A percentile compares a stretch with the other conserved stretches of the same genome.
phyloP scores from a whole-genome alignment of 768 basidiomycete genomes.

The Cystoderma amianthinum region DNA sequence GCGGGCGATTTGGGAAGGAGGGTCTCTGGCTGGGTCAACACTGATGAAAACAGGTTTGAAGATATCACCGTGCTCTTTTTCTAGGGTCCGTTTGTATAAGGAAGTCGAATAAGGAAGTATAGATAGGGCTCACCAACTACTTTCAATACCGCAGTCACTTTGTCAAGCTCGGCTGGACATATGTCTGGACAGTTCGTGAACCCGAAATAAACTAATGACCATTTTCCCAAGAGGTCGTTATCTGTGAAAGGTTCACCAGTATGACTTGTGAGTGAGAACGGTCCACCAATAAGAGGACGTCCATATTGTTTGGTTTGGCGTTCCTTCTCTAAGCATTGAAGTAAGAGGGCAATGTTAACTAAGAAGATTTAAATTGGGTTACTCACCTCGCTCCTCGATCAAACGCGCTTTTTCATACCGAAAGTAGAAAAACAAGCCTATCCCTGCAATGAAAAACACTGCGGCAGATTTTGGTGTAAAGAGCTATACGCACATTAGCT shows the following conservation, averaged over 20 bases:
- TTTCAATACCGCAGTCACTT: slow-evolving; percentile 75
- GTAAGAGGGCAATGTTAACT: slow-evolving; percentile 13
- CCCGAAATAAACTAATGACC: slow-evolving; percentile 95
- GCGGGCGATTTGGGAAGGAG: slow-evolving; percentile 45
- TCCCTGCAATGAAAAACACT: slow-evolving; percentile 77
- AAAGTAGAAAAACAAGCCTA: slow-evolving; percentile 85
- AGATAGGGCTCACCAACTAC: slow-evolving; percentile 51
- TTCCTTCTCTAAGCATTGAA: slow-evolving; percentile 59
- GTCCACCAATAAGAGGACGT: slow-evolving; percentile 85
- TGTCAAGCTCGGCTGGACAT: slow-evolving; percentile 96
- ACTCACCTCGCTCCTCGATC: slow-evolving; percentile 66
- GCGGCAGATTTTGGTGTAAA: slow-evolving; percentile 85
- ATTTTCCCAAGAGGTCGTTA: slow-evolving; percentile 79
- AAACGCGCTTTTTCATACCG: slow-evolving; percentile 77
- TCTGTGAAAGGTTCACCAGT: slow-evolving; percentile 72
- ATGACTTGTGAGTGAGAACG: slow-evolving; percentile 71
- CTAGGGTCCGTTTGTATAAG: slow-evolving; percentile 24
- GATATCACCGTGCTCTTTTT: slow-evolving; percentile 59
- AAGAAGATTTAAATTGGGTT: neutral
- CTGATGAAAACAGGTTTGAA: slow-evolving; percentile 93
- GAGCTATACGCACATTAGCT: slow-evolving; percentile 42
- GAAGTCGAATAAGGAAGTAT: slow-evolving; percentile 5
- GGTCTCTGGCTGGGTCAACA: slow-evolving; percentile 93
- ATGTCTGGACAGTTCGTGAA: slow-evolving; percentile 99
- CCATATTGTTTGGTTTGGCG: slow-evolving; percentile 69